These are phyloP conservation scores for Friedmanniomyces endolithicus DNA, from an alignment of 495 filamentous ascomycete genomes.

Conservation along the genomic window DNA sequence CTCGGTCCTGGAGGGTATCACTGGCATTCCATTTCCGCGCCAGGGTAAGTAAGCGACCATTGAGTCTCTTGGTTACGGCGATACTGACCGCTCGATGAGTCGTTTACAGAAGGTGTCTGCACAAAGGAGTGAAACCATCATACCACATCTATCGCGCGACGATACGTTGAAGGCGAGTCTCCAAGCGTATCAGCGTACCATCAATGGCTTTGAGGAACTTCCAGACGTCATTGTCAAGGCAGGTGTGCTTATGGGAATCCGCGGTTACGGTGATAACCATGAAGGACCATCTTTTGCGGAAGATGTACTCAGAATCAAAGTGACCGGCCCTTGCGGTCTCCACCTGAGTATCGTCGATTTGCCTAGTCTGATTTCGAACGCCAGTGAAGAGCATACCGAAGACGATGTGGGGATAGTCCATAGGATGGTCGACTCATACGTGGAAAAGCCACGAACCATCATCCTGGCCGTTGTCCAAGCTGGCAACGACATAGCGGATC, in stretches of 20 bases:
- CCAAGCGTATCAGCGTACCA: neutral
- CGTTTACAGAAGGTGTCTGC: neutral
- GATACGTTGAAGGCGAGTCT: neutral
- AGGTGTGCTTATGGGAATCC: too few species aligned
- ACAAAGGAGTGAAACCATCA: neutral
- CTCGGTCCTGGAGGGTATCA: constrained; percentile 31
- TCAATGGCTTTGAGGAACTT: constrained; percentile 3
- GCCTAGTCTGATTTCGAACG: constrained; percentile 7
- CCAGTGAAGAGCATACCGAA: constrained; percentile 7
- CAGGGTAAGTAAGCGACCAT: constrained; percentile 22
- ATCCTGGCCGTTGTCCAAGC: constrained; percentile 16
- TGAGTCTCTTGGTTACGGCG: neutral
- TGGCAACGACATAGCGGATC: constrained; percentile 12
- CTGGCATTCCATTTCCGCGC: constrained; percentile 33
- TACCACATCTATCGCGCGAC: too few species aligned
- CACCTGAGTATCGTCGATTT: constrained; percentile 13
- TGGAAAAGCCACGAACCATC: constrained; percentile 14
- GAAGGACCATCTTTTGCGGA: constrained; percentile 7
- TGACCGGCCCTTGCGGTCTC: neutral
- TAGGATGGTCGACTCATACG: constrained; percentile 7
- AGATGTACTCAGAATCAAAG: constrained; percentile 12
- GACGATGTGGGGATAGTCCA: constrained; percentile 9
- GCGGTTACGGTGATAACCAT: neutral
- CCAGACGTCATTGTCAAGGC: constrained; percentile 1
- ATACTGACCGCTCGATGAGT: neutral